Evolutionary conservation across 768 basidiomycete species (phyloP), one percentile per base, ranked within the genome.

Genomic region (Lenzites betulinus): DNA sequence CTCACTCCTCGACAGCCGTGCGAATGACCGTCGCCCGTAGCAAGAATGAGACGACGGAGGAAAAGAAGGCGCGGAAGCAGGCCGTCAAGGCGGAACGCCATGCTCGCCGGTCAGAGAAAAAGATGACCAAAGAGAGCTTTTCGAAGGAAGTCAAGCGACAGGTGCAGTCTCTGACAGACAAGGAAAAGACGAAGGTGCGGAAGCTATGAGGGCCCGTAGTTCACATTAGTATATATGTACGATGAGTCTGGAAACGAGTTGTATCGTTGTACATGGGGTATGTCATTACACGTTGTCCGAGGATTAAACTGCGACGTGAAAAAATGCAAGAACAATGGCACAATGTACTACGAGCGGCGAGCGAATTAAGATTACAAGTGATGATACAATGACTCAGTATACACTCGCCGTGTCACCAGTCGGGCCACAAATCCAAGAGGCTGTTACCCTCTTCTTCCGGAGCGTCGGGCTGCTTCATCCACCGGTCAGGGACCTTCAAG

Each of bases 391-490:
- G 50, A 47, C 51, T 33, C 38, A 50, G 20, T n/a, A 33, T 7
- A 28, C n/a, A n/a, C n/a, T 30, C 47, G 42, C 48, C 23, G 15
- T 39, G 51, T 71, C 64, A 78, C 74, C 76, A 77, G 52, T 77
- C 77, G 39, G 75, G 75, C 77, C 76, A 77, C 16, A 78, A 63
- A 26, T 78, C 74, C 20, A 75, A 62, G 18, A 76, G 63, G 44
- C 64, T 70, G 41, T 76, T 75, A 54, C 76, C 76, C 55, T 92
- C 91, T 68, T 92, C 91, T 69, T 93, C 90, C 1, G 90, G 84
- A 0, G 81, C 79, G 66, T 93, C 90, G 55, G 81, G 83, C 60
- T 88, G 88, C 72, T 94, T 94, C 89, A 92, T 90, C 92, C 92
- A 94, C 51, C 93, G 83, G 73, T 94, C 92, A 11, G 92, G 92